Evolutionary conservation across 305 asterid species (phyloP), one percentile per base, ranked within the genome.

Genomic region (Solanum hybrid): DNA sequence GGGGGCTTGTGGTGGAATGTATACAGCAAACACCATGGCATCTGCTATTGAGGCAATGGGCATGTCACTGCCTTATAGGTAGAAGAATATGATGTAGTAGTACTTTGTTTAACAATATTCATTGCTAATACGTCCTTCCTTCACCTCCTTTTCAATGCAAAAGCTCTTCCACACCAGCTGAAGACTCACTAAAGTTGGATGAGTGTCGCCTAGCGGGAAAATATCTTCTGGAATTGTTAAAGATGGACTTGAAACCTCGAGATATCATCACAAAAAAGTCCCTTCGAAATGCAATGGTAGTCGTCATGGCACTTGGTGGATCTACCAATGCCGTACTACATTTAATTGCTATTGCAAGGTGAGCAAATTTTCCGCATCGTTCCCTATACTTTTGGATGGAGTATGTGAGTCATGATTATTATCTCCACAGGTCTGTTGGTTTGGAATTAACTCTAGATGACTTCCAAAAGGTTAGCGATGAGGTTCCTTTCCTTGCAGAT

Each of bases 1-100:
- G 4, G 99, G 99, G 91, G 99, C 99, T 87, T 97, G 99, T 90
- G 99, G 99, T 90, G 99, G 99, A 93, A 97, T 97, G 99, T 97
- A 97, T 80, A 97, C 99, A 38, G 99, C 99, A 86, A 97, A 97
- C 66, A 97, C 99, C 71, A 97, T 97, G 99, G 99, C 99, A 81
- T 95, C 98, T 73, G 99, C 99, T 66, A 97, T 97, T 90, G 99
- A 97, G 94, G 88, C 98, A 86, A 85, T 97, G 98, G 99, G 99
- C 90, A 97, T 97, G 99, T 93, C 99, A 69, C 98, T 97, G 86
- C 99, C 99, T 86, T 95, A 96, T 94, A 97, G 99, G 99, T 97
- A 90, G 87, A 91, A 87, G 27, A 89, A 8, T 85, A 27, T 73
- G 82, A 26, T 90, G 35, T 79, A 35, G 77, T 69, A 24, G 64